Percentiles rank a stretch among this genome's conserved stretches.
Evolutionary conservation across 768 basidiomycete genomes (phyloP).

Genomic region (Termitomyces sp.): DNA sequence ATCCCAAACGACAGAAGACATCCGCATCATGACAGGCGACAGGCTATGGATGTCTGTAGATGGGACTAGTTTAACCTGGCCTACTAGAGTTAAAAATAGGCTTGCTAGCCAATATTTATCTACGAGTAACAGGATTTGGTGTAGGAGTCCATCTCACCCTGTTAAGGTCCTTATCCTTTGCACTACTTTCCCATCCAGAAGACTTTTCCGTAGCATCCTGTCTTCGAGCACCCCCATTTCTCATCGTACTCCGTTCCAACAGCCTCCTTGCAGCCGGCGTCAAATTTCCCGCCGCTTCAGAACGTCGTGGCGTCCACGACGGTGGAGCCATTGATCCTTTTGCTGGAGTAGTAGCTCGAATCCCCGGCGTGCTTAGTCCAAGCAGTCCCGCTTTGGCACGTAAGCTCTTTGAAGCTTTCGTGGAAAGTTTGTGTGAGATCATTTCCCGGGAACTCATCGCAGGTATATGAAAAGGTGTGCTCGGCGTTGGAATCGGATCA

Average conservation of each 20-base stretch:
- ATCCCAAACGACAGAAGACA: conserved; percentile 58
- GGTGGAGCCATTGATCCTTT: conserved; percentile 77
- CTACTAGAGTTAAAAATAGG: no score
- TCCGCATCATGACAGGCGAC: conserved; percentile 21
- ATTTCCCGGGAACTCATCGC: conserved; percentile 76
- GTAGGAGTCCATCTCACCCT: conserved; percentile 79
- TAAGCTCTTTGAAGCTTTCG: conserved; percentile 75
- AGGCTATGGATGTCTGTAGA: background rate
- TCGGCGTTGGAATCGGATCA: conserved; percentile 41
- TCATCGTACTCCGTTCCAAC: conserved; percentile 66
- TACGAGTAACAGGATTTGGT: conserved; percentile 31
- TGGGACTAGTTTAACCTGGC: background rate
- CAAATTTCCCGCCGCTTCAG: conserved; percentile 66
- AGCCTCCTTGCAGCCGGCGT: conserved; percentile 84
- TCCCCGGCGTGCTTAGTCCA: conserved; percentile 36
- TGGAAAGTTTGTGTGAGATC: conserved; percentile 77
- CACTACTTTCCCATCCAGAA: conserved; percentile 49
- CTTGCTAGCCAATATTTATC: background rate
- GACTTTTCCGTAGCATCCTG: conserved; percentile 62
- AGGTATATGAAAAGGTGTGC: conserved; percentile 74
- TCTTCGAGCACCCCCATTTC: conserved; percentile 55
- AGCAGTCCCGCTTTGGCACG: conserved; percentile 70
- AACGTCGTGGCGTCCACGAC: conserved; percentile 69
- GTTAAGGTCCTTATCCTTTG: conserved; percentile 55
- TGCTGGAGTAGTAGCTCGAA: conserved; percentile 27